These are phyloP conservation scores for Mixia osmundae DNA, from an alignment of 1,284 basidiomycete genomes.

Conservation along the genomic window DNA sequence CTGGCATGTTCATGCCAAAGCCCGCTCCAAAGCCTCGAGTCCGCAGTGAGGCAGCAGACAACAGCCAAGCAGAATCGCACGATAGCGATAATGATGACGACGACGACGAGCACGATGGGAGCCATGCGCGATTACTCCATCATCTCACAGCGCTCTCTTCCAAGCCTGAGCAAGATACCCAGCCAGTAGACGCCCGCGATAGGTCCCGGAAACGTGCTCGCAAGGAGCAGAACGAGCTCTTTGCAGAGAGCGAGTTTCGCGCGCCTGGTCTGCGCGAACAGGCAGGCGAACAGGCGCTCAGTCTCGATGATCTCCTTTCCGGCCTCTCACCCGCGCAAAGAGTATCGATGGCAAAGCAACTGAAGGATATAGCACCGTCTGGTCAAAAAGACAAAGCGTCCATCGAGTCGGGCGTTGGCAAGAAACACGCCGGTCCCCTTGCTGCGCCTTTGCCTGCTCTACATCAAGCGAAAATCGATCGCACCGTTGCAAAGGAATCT, in stretches of 20 bases:
- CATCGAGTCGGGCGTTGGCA: slow-evolving; percentile 24
- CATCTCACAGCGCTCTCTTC: neutral
- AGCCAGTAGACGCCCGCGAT: no score
- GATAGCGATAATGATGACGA: slow-evolving; percentile 11
- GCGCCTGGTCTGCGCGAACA: slow-evolving; percentile 19
- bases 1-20: neutral
- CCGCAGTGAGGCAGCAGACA: neutral
- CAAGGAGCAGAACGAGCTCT: slow-evolving; percentile 46
- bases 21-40: neutral
- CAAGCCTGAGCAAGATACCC: no score
- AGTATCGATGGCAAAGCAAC: slow-evolving; percentile 26
- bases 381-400: slow-evolving; percentile 20
- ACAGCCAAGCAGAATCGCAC: slow-evolving; percentile 40
- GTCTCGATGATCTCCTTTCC: slow-evolving; percentile 44
- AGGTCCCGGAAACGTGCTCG: slow-evolving; percentile 16
- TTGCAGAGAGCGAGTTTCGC: slow-evolving; percentile 34
- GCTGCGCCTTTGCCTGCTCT: slow-evolving; percentile 66
- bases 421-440: slow-evolving; percentile 37
- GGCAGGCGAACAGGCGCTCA: slow-evolving; percentile 28
- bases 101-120: slow-evolving; percentile 9
- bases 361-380: slow-evolving; percentile 42
- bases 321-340: slow-evolving; percentile 30
- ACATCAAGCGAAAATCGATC: slow-evolving; percentile 68
- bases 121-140: slow-evolving; percentile 1
- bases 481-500: slow-evolving; percentile 79